Base-by-base conservation (phyloP, 768 basidiomycete genomes). In the Mycena amicta region DNA sequence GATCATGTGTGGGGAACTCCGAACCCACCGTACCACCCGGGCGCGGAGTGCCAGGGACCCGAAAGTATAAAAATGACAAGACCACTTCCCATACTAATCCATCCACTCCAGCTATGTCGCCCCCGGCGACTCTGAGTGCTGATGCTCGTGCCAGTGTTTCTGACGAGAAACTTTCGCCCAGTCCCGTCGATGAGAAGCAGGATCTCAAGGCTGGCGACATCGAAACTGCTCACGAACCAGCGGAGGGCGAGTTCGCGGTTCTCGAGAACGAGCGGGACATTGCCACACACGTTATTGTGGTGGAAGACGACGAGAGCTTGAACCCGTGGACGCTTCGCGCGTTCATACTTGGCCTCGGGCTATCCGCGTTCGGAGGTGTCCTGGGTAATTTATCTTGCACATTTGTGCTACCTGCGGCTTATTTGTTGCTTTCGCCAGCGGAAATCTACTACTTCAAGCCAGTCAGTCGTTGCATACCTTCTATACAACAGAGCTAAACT, bases 381-480 rank as follows among this genome's bases (percentile, higher is more conserved):
- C 72, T 85, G 23, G 81, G 81, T 78, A 63, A 12, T 68, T 64
- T 13, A 37, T 49, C 3, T 28, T 3, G 20, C 26, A 18, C 39
- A 23, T n/a, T n/a, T n/a, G 29, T 53, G 51, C 33, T 52, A 30
- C 18, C 53, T 46, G 41, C 53, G 56, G 61, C 52, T 25, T 58
- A 26, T 64, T 60, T 22, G 51, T 37, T 26, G 30, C 4, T 16
- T 54, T 47, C 37, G 62, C 18, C 54, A 83, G 82, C 82, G 30
- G 77, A 85, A 61, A 84, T 85, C 26, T 84, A 83, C 67, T 85
- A 85, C 65, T 85, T 84, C 69, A 84, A 85, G 68, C 82, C 83
- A 3, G 83, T 81, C 22, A 5, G 33, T 22, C 22, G 15, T 26
- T 40, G 15, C 40, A n/a, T 27, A 12, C n/a, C n/a, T 3, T 45